Evolutionary conservation across 2,329 filamentous ascomycete genomes (phyloP).

Genomic region (Pseudopyricularia javanii): DNA sequence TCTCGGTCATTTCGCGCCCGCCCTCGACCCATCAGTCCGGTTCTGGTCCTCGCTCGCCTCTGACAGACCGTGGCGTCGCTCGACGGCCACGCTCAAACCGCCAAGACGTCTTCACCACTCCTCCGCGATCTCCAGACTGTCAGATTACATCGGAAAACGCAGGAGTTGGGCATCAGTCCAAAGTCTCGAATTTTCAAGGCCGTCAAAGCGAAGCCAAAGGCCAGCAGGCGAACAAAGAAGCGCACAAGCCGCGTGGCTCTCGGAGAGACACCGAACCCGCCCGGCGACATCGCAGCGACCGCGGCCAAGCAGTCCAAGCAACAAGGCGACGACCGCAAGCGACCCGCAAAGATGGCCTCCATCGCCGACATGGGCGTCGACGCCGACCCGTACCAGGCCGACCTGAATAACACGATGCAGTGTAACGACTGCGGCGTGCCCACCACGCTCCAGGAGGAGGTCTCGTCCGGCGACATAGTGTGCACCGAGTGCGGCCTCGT

Average conservation of each 20-base stretch:
- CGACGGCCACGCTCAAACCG: slow-evolving; percentile 23
- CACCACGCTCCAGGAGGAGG: slow-evolving; percentile 89
- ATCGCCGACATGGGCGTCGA: neutral
- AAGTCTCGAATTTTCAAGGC: slow-evolving; percentile 4
- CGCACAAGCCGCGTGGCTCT: slow-evolving; percentile 7
- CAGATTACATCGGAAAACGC: slow-evolving; percentile 22
- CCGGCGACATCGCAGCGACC: slow-evolving; percentile 19
- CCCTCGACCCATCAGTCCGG: neutral
- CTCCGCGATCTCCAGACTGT: slow-evolving; percentile 45
- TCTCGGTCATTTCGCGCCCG: neutral
- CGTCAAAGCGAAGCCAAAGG: slow-evolving; percentile 7
- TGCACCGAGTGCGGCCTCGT: slow-evolving; percentile 88
- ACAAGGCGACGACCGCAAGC: neutral
- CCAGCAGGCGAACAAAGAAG: slow-evolving; percentile 12
- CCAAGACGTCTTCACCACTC: slow-evolving; percentile 61
- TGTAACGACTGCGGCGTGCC: slow-evolving; percentile 89
- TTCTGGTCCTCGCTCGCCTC: neutral
- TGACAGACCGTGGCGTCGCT: neutral
- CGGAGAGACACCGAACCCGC: slow-evolving; percentile 13
- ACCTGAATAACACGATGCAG: slow-evolving; percentile 73
- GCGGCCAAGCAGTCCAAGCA: slow-evolving; percentile 28
- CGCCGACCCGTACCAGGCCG: slow-evolving; percentile 38
- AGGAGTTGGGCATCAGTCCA: slow-evolving; percentile 1
- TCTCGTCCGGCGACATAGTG: slow-evolving; percentile 83
- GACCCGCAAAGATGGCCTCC: slow-evolving; percentile 17